phyloP scores from a whole-genome alignment of 495 filamentous ascomycete species.

The Tuber umbilicatum region DNA sequence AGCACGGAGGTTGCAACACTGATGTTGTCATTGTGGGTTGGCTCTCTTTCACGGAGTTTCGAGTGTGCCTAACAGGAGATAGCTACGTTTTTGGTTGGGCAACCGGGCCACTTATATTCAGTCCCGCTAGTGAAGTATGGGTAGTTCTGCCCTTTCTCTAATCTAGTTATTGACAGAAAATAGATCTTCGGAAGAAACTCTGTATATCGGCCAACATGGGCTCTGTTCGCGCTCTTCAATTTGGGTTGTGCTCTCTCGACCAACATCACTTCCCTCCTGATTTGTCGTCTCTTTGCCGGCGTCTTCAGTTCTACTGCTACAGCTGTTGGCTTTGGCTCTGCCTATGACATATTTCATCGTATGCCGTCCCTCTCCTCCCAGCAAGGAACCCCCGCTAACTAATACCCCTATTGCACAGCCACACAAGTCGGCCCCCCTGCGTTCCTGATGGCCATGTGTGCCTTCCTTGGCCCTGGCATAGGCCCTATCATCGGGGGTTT shows the following conservation, averaged over 20 bases:
- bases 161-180: background rate
- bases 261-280: conserved; percentile 70
- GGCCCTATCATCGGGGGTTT: conserved; percentile 76
- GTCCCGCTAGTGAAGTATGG: background rate
- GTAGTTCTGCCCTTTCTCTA: background rate
- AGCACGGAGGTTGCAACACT: background rate
- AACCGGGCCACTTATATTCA: background rate
- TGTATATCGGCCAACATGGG: conserved; percentile 64
- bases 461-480: conserved; percentile 62
- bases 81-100: conserved; percentile 5
- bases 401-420: conserved; percentile 47
- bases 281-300: conserved; percentile 77
- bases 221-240: conserved; percentile 70
- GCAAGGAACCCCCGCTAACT: background rate
- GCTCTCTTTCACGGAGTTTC: background rate
- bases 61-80: background rate
- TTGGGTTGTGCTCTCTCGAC: conserved; percentile 62
- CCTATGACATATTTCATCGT: conserved; percentile 47
- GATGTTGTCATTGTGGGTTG: background rate
- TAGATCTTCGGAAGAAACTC: conserved; percentile 68
- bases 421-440: conserved; percentile 64
- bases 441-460: conserved; percentile 58
- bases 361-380: background rate
- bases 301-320: conserved; percentile 46
- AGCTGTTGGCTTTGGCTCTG: conserved; percentile 75